Conservation (phyloP, 345 rosid species). For the Ceriops tagal region DNA sequence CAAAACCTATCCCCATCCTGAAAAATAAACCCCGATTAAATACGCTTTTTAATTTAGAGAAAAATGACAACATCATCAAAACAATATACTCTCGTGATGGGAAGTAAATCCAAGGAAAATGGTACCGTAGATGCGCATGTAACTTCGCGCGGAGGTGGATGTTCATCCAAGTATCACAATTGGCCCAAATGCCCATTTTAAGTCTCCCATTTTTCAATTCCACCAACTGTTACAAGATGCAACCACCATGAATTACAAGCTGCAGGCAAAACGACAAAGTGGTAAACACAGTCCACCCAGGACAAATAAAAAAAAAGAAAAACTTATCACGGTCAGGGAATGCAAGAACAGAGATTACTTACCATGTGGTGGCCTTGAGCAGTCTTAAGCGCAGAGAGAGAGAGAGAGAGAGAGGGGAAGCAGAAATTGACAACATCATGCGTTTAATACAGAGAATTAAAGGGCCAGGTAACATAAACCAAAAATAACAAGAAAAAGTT, state of each 20-base stretch:
- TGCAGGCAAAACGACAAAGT: not conserved
- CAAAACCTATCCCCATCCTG: slow-evolving; percentile 99
- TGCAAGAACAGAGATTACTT: not conserved
- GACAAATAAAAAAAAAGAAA: not conserved
- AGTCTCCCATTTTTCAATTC: slow-evolving; percentile 98
- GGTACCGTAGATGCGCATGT: slow-evolving; percentile 91
- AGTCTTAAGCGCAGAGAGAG: slow-evolving; percentile 41
- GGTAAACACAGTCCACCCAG: not conserved
- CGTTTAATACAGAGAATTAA: not conserved
- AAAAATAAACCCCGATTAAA: slow-evolving; percentile 2
- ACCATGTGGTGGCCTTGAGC: slow-evolving; percentile 89
- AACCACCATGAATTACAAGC: slow-evolving; percentile 23
- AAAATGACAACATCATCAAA: slow-evolving; percentile 1
- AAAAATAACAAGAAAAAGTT: not conserved
- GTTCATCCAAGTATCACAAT: slow-evolving; percentile 98
- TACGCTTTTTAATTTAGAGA: not conserved
- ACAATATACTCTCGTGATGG: not conserved
- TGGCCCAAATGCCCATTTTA: slow-evolving; percentile 90
- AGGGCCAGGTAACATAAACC: not conserved
- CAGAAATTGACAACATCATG: slow-evolving; percentile 28
- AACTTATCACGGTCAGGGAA: not conserved
- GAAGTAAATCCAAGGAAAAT: not conserved
- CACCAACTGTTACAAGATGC: slow-evolving; percentile 56
- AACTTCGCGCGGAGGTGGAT: slow-evolving; percentile 98
- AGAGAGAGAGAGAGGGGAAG: slow-evolving; percentile 53